Evolutionary conservation across 2,329 filamentous ascomycete genomes (phyloP), one percentile per base, ranked within the genome.

Genomic region (Macrophomina phaseolina): DNA sequence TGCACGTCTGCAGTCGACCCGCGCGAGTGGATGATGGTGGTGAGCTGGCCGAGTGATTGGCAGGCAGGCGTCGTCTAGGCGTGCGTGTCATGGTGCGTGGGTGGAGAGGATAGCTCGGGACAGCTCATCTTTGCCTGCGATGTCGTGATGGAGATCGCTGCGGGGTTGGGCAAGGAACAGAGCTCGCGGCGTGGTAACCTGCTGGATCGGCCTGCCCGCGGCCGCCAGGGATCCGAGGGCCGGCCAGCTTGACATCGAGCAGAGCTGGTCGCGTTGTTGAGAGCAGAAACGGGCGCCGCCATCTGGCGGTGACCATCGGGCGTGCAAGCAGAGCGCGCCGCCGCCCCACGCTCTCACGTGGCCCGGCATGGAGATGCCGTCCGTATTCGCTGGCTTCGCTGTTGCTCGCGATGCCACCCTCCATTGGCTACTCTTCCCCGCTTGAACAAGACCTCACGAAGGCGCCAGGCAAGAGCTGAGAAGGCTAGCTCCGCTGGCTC

Each of bases 1-100:
- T 28, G 36, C 7, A 11, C 45, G 11, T 12, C 12, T n/a, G 11
- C 4, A 18, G 5, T n/a, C 28, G 53, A 45, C 14, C 14, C 67
- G 55, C 71, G 69, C 7, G 76, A 71, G 5, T 69, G 30, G 4
- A 14, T 14, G 30, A 28, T 28, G 32, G 16, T 30, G 58, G n/a
- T 62, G 58, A 62, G 58, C 28, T 61, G 56, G 42, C 42, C 12
- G 28, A 45, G 40, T n/a, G 56, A 61, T 34, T 36, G 58, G 30
- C 55, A 60, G 55, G 28, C 38, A 40, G 23, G 14, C 11, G 16
- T 7, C 12, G 16, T 16, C 40, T 48, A 30, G 56, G 45, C 45
- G 58, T 4, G 30, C 28, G n/a, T 49, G 58, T 49, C 58, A 62
- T 38, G 32, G 32, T 6, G 45, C 12, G 14, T 48, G 58, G 58